A percentile compares a stretch with the other conserved stretches of the same genome.
phyloP scores from a whole-genome alignment of 345 rosid genomes.

The Populus deltoides region DNA sequence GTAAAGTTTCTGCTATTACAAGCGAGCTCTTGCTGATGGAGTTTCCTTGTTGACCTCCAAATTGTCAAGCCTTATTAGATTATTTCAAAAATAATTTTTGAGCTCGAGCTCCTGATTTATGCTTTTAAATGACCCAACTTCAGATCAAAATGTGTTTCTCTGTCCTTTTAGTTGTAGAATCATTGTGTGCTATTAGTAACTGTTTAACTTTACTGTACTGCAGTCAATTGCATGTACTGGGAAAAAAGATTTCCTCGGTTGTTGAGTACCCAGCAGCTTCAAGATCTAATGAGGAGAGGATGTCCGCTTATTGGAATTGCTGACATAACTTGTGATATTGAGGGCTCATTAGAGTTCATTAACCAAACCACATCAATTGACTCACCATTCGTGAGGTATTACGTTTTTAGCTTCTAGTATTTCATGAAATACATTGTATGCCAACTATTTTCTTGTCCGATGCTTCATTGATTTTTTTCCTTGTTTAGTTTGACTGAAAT shows the following conservation, averaged over 20 bases:
- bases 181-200: neutral
- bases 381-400: conserved; percentile 83
- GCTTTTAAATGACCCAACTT: neutral
- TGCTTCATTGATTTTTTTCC: neutral
- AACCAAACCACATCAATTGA: conserved; percentile 68
- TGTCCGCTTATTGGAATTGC: conserved; percentile 84
- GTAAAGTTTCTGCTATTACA: neutral
- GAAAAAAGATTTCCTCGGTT: conserved; percentile 81
- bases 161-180: neutral
- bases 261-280: conserved; percentile 65
- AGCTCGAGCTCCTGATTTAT: neutral
- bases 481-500: neutral
- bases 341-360: conserved; percentile 85
- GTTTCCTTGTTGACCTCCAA: neutral
- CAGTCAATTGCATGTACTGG: conserved; percentile 99
- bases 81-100: neutral
- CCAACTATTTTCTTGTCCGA: neutral
- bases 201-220: conserved; percentile 14
- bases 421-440: conserved; percentile 8
- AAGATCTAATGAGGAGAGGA: conserved; percentile 50
- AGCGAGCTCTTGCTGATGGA: neutral
- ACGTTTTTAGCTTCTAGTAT: neutral
- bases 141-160: neutral
- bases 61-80: neutral
- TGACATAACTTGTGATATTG: conserved; percentile 87